Conservation (phyloP, 2,329 filamentous ascomycete species). For the Colletotrichum siamense region DNA sequence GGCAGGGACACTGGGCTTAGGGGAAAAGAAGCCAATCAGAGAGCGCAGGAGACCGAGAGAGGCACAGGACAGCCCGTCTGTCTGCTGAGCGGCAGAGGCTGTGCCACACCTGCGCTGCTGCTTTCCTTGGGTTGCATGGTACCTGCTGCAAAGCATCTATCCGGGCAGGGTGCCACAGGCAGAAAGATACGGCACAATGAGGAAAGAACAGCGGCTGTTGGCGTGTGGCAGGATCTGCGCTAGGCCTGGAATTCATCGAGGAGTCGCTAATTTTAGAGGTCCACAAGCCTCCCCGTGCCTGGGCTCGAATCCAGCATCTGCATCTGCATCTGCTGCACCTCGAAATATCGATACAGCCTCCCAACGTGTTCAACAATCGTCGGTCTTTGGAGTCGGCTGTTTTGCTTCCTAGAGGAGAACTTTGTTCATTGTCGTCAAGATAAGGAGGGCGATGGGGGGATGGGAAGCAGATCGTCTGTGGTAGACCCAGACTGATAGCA, state of each 20-base stretch:
- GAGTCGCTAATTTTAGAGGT: neutral
- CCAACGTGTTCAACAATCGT: neutral
- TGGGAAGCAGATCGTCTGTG: neutral
- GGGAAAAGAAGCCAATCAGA: neutral
- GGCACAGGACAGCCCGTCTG: neutral
- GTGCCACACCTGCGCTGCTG: neutral
- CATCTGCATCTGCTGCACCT: neutral
- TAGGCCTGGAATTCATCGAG: neutral
- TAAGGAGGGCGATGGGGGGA: accelerated
- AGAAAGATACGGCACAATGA: neutral
- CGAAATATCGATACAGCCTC: neutral
- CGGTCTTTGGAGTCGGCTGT: neutral
- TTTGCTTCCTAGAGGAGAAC: accelerated
- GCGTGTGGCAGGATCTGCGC: neutral
- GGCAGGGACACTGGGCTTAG: neutral
- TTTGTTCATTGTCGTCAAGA: neutral
- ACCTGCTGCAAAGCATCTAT: neutral
- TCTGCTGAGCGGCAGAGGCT: neutral
- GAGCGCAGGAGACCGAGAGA: neutral
- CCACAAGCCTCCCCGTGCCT: neutral
- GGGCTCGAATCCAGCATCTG: neutral
- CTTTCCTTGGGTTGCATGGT: neutral
- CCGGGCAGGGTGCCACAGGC: neutral
- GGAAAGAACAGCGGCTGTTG: neutral
- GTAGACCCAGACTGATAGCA: neutral